Evolutionary conservation across 495 filamentous ascomycete genomes (phyloP).

Genomic region (Immersiella caudata): DNA sequence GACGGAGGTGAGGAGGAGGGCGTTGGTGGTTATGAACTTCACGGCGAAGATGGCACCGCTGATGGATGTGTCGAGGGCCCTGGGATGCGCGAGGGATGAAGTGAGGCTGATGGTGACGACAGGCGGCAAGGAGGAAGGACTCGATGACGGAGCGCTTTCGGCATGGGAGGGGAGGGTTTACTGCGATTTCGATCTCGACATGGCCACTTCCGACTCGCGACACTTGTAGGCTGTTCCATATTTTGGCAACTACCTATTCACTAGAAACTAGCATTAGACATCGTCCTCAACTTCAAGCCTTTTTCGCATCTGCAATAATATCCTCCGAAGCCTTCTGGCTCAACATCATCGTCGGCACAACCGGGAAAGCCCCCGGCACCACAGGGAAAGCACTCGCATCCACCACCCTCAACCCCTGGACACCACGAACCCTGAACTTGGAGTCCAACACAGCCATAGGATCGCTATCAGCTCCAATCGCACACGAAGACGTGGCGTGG

Average conservation of each 20-base stretch:
- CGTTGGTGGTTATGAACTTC: neutral
- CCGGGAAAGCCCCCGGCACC: constrained; percentile 17
- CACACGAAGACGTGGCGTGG: constrained; percentile 18
- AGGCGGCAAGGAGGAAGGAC: neutral
- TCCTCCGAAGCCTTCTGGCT: constrained; percentile 18
- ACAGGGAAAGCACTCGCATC: constrained; percentile 14
- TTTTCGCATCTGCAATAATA: constrained; percentile 16
- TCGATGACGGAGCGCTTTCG: neutral
- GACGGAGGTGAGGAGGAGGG: neutral
- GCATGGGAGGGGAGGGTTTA: neutral
- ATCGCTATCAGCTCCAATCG: constrained; percentile 10
- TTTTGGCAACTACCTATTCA: too few relatives aligned
- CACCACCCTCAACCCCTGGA: constrained; percentile 12
- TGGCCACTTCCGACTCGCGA: too few relatives aligned
- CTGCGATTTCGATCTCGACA: neutral
- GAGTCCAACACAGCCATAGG: constrained; percentile 16
- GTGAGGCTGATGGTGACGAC: neutral
- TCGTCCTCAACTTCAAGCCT: neutral
- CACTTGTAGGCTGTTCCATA: too few relatives aligned
- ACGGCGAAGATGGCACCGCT: neutral
- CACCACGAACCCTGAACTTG: constrained; percentile 19
- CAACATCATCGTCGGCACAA: constrained; percentile 18
- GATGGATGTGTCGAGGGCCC: neutral
- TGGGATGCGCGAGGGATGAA: neutral
- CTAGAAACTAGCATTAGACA: too few relatives aligned